These are phyloP conservation scores for Avena insularis DNA, from an alignment of 176 grass and related monocot genomes.

Conservation along the genomic window DNA sequence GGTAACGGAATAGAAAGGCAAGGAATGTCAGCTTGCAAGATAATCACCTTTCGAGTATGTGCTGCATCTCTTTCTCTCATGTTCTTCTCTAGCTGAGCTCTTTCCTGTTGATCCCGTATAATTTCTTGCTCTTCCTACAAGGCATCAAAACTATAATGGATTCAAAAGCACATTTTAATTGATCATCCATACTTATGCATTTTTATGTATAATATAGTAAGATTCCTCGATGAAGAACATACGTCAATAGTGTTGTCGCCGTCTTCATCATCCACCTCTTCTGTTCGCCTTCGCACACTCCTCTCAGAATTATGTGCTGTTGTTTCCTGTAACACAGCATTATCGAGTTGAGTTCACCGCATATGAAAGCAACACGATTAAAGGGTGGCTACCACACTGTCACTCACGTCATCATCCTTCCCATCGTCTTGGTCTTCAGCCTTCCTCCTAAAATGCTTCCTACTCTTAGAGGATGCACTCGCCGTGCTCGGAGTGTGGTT, in stretches of 20 bases:
- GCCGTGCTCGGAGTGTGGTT: constrained; percentile 30
- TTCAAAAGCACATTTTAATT: constrained; percentile 31
- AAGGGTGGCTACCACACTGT: neutral
- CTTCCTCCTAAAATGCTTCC: constrained; percentile 84
- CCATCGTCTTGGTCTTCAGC: constrained; percentile 53
- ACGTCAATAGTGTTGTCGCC: constrained; percentile 49
- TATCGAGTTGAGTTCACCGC: neutral
- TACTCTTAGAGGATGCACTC: constrained; percentile 50
- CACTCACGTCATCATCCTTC: constrained; percentile 72
- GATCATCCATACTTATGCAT: neutral
- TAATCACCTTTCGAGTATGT: constrained; percentile 73
- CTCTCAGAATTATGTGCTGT: constrained; percentile 21
- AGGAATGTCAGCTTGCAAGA: constrained; percentile 26
- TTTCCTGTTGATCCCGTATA: constrained; percentile 85
- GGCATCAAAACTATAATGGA: constrained; percentile 38
- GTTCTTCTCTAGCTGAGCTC: constrained; percentile 85
- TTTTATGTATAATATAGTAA: neutral
- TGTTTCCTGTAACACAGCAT: constrained; percentile 51
- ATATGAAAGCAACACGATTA: neutral
- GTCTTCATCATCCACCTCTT: constrained; percentile 59
- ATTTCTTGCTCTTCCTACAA: constrained; percentile 82
- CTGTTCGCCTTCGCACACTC: constrained; percentile 53
- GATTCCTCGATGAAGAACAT: constrained; percentile 33
- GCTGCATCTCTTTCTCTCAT: constrained; percentile 87
- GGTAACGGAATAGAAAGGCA: neutral